phyloP scores from a whole-genome alignment of 2,329 filamentous ascomycete species.

The Thermothelomyces thermophilus region DNA sequence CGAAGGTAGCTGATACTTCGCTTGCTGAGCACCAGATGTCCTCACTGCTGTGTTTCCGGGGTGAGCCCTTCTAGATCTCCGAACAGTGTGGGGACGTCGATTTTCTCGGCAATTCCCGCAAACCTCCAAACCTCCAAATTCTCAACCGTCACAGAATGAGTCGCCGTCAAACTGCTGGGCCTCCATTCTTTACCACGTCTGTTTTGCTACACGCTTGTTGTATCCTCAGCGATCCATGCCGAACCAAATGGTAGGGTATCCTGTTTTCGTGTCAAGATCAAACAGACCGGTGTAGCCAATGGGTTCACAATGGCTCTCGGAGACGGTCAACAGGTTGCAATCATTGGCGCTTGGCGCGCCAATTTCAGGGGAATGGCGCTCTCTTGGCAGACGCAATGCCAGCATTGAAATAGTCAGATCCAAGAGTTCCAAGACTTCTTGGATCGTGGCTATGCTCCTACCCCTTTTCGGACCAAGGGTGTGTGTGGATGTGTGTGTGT shows the following conservation, averaged over 20 bases:
- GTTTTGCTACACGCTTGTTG: too few species aligned
- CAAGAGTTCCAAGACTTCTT: constrained; percentile 15
- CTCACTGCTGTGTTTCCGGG: too few species aligned
- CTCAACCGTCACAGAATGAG: not conserved
- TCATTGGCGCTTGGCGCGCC: constrained; percentile 6
- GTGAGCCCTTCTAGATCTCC: too few species aligned
- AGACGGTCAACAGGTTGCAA: not conserved
- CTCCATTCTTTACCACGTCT: too few species aligned
- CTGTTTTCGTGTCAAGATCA: not conserved
- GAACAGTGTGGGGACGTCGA: too few species aligned
- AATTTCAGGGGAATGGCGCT: not conserved
- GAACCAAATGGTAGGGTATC: not conserved
- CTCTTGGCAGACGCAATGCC: constrained; percentile 13
- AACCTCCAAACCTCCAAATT: too few species aligned
- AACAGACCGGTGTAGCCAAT: not conserved
- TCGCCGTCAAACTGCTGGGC: too few species aligned
- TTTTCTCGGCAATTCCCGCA: too few species aligned
- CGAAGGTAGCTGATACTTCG: too few species aligned
- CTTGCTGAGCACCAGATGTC: too few species aligned
- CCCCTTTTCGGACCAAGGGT: constrained; percentile 17
- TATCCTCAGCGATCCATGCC: too few species aligned
- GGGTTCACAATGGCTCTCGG: not conserved
- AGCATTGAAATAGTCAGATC: not conserved
- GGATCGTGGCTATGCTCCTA: constrained; percentile 20
- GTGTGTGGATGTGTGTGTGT: too few species aligned